phyloP scores from a whole-genome alignment of 176 grass and related monocot species.

The Alopecurus myosuroides region DNA sequence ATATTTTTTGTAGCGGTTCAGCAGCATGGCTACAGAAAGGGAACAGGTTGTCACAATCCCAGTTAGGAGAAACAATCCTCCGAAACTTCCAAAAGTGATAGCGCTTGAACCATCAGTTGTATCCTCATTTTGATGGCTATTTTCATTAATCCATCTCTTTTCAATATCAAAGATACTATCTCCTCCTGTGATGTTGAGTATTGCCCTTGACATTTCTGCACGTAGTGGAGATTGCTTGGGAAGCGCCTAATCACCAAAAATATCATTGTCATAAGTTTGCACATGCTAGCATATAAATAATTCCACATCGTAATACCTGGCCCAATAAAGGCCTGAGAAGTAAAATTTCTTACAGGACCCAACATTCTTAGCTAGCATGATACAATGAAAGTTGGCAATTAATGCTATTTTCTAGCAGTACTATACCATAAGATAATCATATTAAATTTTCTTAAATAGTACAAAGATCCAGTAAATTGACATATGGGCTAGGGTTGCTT shows the following conservation, averaged over 20 bases:
- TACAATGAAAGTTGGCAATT: background rate
- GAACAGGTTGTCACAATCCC: constrained; percentile 9
- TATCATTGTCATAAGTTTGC: background rate
- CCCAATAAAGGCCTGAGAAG: background rate
- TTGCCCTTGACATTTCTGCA: constrained; percentile 38
- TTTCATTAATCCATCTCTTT: constrained; percentile 48
- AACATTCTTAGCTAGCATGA: background rate
- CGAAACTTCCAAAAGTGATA: constrained; percentile 39
- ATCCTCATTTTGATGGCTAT: constrained; percentile 25
- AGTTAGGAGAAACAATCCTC: constrained; percentile 36
- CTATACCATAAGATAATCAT: background rate
- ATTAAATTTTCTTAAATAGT: background rate
- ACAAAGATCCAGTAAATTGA: background rate
- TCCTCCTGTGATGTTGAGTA: constrained; percentile 48
- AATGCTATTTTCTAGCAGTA: background rate
- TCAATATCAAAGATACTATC: constrained; percentile 35
- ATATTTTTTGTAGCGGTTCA: background rate
- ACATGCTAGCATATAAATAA: background rate
- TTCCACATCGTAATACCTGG: background rate
- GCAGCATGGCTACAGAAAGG: constrained; percentile 1
- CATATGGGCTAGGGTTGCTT: background rate
- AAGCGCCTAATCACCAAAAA: constrained; percentile 17
- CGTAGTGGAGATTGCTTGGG: constrained; percentile 28
- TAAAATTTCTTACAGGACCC: background rate
- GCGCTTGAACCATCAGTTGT: constrained; percentile 16